Conservation (phyloP, 805 yeast species). For the Metschnikowia santaceciliae region DNA sequence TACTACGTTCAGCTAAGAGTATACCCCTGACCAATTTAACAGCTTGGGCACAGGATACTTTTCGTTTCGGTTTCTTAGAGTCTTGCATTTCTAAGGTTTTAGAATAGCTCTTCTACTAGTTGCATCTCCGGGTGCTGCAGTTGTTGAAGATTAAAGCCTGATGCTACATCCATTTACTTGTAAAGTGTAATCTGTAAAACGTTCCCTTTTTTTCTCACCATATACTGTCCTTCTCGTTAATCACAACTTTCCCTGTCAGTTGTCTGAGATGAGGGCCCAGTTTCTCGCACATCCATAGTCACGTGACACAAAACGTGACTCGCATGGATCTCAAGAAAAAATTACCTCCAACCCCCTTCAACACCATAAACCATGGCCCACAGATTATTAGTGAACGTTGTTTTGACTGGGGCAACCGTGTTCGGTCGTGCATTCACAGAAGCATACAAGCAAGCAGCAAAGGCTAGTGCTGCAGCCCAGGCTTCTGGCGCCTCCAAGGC, state of each 20-base stretch:
- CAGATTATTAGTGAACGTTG: slow-evolving; percentile 81
- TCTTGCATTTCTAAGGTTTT: slow-evolving; percentile 31
- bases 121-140: slow-evolving; percentile 19
- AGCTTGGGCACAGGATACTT: slow-evolving; percentile 66
- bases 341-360: not conserved
- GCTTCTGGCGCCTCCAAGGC: slow-evolving; percentile 36
- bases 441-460: slow-evolving; percentile 95
- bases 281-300: not conserved
- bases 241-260: no score
- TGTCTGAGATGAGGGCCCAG: no score
- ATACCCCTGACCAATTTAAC: slow-evolving; percentile 64
- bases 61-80: slow-evolving; percentile 78
- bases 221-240: no score
- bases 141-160: slow-evolving; percentile 45
- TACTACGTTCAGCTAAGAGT: slow-evolving; percentile 59
- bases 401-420: slow-evolving; percentile 91
- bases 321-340: not conserved
- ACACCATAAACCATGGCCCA: slow-evolving; percentile 60
- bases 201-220: no score
- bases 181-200: not conserved
- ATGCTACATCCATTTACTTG: slow-evolving; percentile 41
- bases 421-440: slow-evolving; percentile 96
- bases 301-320: slow-evolving; percentile 3
- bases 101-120: slow-evolving; percentile 30
- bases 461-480: slow-evolving; percentile 68